Conservation (phyloP, 768 basidiomycete species). For the Suillus subaureus region DNA sequence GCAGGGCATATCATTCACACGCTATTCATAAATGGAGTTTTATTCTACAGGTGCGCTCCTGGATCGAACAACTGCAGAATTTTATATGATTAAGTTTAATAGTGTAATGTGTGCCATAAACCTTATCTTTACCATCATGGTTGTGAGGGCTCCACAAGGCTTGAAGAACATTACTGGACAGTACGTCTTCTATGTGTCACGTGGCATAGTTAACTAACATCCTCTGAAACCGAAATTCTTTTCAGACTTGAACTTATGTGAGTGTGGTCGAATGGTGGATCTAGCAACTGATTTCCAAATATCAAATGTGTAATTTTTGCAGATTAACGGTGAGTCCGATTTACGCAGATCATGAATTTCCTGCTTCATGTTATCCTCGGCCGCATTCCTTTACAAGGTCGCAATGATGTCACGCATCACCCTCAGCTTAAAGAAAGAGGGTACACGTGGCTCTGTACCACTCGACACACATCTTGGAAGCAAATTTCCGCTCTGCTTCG, state of each 20-base stretch:
- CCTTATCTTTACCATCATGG: slow-evolving; percentile 41
- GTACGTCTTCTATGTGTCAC: slow-evolving; percentile 15
- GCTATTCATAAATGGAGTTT: slow-evolving; percentile 32
- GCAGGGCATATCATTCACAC: slow-evolving; percentile 24
- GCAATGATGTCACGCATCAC: slow-evolving; percentile 74
- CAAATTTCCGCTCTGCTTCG: background rate
- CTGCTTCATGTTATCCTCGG: slow-evolving; percentile 2
- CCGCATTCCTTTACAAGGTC: slow-evolving; percentile 36
- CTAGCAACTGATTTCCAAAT: background rate
- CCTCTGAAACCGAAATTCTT: background rate
- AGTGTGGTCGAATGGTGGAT: background rate
- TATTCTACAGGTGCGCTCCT: slow-evolving; percentile 37
- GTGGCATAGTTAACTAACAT: background rate
- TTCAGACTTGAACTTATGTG: slow-evolving; percentile 4
- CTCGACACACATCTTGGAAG: background rate
- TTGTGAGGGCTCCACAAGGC: slow-evolving; percentile 29
- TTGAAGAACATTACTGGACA: slow-evolving; percentile 41
- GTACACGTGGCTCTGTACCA: background rate
- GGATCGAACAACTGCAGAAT: background rate
- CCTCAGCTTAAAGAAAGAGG: slow-evolving; percentile 53
- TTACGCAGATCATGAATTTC: background rate
- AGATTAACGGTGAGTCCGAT: slow-evolving; percentile 3
- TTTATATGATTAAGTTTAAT: background rate
- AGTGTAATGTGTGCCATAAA: slow-evolving; percentile 44
- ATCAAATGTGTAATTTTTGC: background rate